phyloP scores from a whole-genome alignment of 768 basidiomycete species.

The Leucocoprinus leucothites region DNA sequence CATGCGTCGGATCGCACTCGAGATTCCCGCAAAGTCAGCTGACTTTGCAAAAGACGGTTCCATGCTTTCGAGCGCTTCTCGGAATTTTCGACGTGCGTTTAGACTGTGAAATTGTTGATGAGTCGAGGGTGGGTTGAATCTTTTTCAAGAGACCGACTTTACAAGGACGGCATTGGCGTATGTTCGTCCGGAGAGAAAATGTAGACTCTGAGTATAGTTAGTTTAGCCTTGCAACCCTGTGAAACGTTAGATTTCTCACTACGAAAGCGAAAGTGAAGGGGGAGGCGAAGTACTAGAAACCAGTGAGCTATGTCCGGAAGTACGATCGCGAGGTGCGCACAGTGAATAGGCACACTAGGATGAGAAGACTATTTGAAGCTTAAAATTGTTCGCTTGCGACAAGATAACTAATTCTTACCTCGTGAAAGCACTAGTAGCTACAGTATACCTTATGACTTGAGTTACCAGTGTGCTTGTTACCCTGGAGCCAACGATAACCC shows the following conservation, averaged over 20 bases:
- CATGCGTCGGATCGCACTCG: not conserved
- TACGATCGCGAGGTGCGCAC: not conserved
- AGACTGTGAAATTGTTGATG: not conserved
- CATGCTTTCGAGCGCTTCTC: constrained; percentile 4
- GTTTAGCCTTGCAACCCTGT: not conserved
- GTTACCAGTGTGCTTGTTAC: constrained; percentile 11
- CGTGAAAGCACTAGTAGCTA: constrained; percentile 13
- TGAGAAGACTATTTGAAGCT: constrained; percentile 8
- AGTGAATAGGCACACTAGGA: constrained; percentile 8
- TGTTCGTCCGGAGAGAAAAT: constrained; percentile 18
- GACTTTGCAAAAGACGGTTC: not conserved
- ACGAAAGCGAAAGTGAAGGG: not conserved
- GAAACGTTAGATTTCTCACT: not conserved
- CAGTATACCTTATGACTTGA: constrained; percentile 13
- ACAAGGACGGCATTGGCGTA: constrained; percentile 19
- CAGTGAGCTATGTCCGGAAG: not conserved
- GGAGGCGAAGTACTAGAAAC: not conserved
- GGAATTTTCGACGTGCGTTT: constrained; percentile 7
- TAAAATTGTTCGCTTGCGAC: not conserved
- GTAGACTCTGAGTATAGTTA: constrained; percentile 10
- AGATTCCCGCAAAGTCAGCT: not conserved
- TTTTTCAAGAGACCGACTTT: constrained; percentile 9
- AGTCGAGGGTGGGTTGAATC: not conserved
- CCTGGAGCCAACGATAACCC: not conserved
- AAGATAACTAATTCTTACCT: constrained; percentile 5